phyloP scores from a whole-genome alignment of 176 grass and related monocot genomes.

The Musa troglodytarum region DNA sequence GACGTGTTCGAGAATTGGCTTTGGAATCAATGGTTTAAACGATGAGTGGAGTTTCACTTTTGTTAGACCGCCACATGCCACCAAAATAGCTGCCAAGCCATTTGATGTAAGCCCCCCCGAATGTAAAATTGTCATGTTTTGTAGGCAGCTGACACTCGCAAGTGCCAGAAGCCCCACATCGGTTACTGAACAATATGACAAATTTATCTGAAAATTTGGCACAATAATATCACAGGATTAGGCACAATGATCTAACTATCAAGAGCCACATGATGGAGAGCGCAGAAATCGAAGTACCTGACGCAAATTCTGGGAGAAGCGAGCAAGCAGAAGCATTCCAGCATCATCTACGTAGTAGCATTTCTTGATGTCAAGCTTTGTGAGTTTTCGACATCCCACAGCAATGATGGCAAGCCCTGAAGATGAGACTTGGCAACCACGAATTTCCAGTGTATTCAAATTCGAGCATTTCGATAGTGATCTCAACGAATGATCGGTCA shows the following conservation, averaged over 20 bases:
- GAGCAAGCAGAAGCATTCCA: constrained; percentile 60
- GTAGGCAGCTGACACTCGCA: constrained; percentile 59
- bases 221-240: background rate
- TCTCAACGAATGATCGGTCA: constrained; percentile 42
- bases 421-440: constrained; percentile 53
- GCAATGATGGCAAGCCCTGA: constrained; percentile 45
- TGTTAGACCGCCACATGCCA: constrained; percentile 55
- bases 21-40: constrained; percentile 51
- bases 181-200: constrained; percentile 75
- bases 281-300: constrained; percentile 23
- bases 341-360: constrained; percentile 60
- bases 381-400: constrained; percentile 45
- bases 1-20: constrained; percentile 40
- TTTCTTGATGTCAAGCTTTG: constrained; percentile 76
- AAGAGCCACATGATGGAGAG: too few species aligned
- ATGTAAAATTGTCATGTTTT: constrained; percentile 69
- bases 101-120: constrained; percentile 48
- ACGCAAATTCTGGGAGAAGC: constrained; percentile 25
- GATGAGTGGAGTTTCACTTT: constrained; percentile 68
- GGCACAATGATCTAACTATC: too few species aligned
- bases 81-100: constrained; percentile 53
- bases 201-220: constrained; percentile 53
- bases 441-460: constrained; percentile 61
- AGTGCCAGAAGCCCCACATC: constrained; percentile 69
- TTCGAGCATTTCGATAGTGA: constrained; percentile 53